Evolutionary conservation across 2,329 filamentous ascomycete species (phyloP).

Genomic region (Fusarium tupiense): DNA sequence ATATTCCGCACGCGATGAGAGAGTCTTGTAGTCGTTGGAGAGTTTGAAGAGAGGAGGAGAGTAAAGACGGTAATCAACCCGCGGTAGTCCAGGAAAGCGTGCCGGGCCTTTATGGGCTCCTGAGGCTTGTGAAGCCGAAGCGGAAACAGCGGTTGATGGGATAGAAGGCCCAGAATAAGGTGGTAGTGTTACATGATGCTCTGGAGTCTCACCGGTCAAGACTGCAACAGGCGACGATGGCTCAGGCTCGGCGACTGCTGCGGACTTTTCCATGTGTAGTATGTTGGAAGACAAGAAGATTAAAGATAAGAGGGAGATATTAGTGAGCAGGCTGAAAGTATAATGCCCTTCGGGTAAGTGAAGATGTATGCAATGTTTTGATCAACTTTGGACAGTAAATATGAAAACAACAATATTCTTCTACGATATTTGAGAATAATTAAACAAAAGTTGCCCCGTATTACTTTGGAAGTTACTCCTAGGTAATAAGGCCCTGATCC

Average conservation of each 20-base stretch:
- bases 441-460: neutral
- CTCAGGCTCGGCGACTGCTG: neutral
- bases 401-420: neutral
- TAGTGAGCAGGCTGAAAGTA: neutral
- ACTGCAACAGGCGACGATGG: neutral
- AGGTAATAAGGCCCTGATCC: no score
- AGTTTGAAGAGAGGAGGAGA: slow-evolving; percentile 62
- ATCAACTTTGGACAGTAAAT: neutral
- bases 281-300: neutral
- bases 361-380: neutral
- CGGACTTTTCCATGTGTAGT: slow-evolving; percentile 1
- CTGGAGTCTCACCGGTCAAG: neutral
- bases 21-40: slow-evolving; percentile 58
- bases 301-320: neutral
- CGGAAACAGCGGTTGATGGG: neutral
- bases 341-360: neutral
- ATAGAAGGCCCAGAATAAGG: slow-evolving; percentile 40
- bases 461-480: neutral
- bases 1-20: slow-evolving; percentile 59
- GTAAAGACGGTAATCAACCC: slow-evolving; percentile 63
- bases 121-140: neutral
- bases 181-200: slow-evolving; percentile 24
- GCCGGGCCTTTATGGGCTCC: slow-evolving; percentile 36
- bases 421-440: neutral
- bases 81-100: slow-evolving; percentile 58